Evolutionary conservation across 164 flowering plant genomes (phyloP).

Genomic region (Magnolia sinica): DNA sequence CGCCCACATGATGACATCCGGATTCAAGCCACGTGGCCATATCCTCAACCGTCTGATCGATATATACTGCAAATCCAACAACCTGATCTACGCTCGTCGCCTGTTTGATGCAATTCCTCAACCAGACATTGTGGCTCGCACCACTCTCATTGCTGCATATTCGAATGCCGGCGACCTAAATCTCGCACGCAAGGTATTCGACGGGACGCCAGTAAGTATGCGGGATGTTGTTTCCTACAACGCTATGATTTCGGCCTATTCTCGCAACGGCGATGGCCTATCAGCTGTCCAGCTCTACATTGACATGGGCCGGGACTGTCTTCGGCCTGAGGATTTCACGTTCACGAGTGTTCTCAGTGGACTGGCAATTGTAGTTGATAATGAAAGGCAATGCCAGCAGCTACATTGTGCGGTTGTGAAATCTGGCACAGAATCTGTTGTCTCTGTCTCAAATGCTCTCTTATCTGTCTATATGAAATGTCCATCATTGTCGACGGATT

Average conservation of each 20-base stretch:
- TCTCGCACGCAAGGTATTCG: conserved; percentile 42
- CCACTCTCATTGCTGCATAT: conserved; percentile 60
- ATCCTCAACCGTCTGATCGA: conserved; percentile 64
- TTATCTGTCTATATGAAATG: conserved; percentile 62
- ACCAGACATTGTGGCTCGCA: conserved; percentile 61
- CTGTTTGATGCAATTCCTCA: conserved; percentile 61
- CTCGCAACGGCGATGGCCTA: conserved; percentile 49
- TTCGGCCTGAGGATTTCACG: conserved; percentile 52
- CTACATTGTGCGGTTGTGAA: conserved; percentile 54
- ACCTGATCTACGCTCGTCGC: conserved; percentile 38
- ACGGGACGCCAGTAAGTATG: conserved; percentile 35
- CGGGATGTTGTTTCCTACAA: conserved; percentile 62
- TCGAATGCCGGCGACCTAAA: conserved; percentile 33
- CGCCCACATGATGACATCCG: conserved; percentile 62
- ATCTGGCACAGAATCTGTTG: conserved; percentile 39
- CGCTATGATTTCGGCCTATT: conserved; percentile 65
- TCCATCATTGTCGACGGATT: conserved; percentile 30
- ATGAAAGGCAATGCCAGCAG: conserved; percentile 44
- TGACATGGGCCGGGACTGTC: conserved; percentile 39
- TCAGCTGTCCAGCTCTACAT: conserved; percentile 44
- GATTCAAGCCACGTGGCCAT: conserved; percentile 52
- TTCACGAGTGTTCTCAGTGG: conserved; percentile 51
- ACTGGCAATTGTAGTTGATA: conserved; percentile 35
- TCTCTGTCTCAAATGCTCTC: conserved; percentile 63
- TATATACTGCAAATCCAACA: conserved; percentile 45